phyloP scores from a whole-genome alignment of 176 grass and related monocot species.

The Pontederia crassipes region DNA sequence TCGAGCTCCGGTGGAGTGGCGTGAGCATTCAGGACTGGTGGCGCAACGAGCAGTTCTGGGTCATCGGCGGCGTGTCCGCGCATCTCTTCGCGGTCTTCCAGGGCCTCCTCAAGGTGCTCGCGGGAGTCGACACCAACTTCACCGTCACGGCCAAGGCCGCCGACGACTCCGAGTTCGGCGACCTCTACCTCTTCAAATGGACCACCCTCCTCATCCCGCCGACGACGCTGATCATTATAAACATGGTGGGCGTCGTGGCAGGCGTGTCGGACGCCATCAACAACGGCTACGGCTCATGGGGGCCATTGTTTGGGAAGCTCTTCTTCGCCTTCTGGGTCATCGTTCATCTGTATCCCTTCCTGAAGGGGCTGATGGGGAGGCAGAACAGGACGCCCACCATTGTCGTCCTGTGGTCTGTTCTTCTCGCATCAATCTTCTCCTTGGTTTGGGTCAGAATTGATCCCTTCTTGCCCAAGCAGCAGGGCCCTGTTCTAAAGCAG shows the following conservation, averaged over 20 bases:
- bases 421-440: slow-evolving; percentile 93
- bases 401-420: slow-evolving; percentile 76
- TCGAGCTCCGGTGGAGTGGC: slow-evolving; percentile 82
- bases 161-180: slow-evolving; percentile 56
- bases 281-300: slow-evolving; percentile 85
- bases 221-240: slow-evolving; percentile 93
- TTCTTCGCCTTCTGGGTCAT: slow-evolving; percentile 99
- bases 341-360: slow-evolving; percentile 84
- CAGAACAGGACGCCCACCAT: slow-evolving; percentile 92
- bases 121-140: slow-evolving; percentile 90
- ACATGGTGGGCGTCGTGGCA: slow-evolving; percentile 94
- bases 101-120: slow-evolving; percentile 82
- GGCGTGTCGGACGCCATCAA: slow-evolving; percentile 92
- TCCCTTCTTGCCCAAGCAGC: slow-evolving; percentile 79
- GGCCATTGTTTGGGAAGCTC: slow-evolving; percentile 88
- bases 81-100: slow-evolving; percentile 92
- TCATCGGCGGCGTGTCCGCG: slow-evolving; percentile 73
- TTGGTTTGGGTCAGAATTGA: slow-evolving; percentile 94
- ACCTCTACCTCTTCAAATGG: slow-evolving; percentile 98
- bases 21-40: slow-evolving; percentile 95
- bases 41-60: slow-evolving; percentile 95
- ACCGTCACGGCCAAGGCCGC: slow-evolving; percentile 81
- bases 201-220: slow-evolving; percentile 65
- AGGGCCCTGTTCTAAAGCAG: slow-evolving; percentile 74
- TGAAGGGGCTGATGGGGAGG: slow-evolving; percentile 91